These are phyloP conservation scores for Elsinoe australis DNA, from an alignment of 2,329 filamentous ascomycete species.

Conservation along the genomic window DNA sequence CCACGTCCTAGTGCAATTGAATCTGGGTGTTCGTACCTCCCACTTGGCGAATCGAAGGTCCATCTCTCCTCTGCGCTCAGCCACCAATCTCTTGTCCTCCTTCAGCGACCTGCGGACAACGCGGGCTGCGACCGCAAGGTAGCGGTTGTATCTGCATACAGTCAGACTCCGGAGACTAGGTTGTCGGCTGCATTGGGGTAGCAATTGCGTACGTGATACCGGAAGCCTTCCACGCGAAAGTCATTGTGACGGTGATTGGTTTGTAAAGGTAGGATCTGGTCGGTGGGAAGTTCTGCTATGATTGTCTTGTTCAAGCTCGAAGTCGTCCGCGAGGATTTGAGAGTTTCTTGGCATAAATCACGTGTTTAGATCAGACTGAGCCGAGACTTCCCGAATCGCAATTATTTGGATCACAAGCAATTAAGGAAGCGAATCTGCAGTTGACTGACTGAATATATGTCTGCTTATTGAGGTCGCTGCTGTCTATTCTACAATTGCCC, in stretches of 20 bases:
- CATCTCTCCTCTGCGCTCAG: constrained; percentile 83
- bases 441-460: constrained; percentile 7
- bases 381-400: neutral
- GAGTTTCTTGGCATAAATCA: constrained; percentile 14
- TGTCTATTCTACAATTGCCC: constrained; percentile 16
- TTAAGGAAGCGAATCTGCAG: neutral
- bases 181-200: neutral
- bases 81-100: constrained; percentile 79
- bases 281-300: constrained; percentile 12
- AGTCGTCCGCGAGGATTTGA: neutral
- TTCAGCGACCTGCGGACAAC: constrained; percentile 94
- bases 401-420: neutral
- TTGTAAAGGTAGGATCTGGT: constrained; percentile 20
- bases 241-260: constrained; percentile 59
- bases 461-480: constrained; percentile 11
- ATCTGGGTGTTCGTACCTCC: constrained; percentile 86
- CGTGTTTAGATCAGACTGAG: constrained; percentile 6
- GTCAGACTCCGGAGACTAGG: constrained; percentile 15
- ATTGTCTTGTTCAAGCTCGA: constrained; percentile 8
- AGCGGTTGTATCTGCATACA: constrained; percentile 88
- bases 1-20: constrained; percentile 16
- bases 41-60: constrained; percentile 90
- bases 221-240: constrained; percentile 96
- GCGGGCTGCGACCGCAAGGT: constrained; percentile 89
- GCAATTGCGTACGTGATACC: constrained; percentile 73